phyloP scores from a whole-genome alignment of 208 protist genomes.

The Novymonas esmeraldas region DNA sequence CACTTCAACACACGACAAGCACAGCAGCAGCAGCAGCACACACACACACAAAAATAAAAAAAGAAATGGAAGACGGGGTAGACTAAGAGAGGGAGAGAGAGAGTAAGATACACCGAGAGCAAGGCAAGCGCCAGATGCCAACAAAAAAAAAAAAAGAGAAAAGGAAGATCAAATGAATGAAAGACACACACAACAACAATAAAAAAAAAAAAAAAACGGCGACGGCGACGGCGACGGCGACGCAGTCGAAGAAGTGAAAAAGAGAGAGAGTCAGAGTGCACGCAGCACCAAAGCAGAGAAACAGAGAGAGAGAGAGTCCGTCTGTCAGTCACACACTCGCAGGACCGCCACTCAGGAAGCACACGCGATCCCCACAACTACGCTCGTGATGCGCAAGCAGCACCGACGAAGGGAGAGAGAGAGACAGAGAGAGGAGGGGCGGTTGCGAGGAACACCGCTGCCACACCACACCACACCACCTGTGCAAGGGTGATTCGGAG shows the following conservation, averaged over 20 bases:
- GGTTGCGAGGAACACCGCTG: too few relatives aligned
- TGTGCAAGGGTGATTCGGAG: too few relatives aligned
- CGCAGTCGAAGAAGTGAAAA: background rate
- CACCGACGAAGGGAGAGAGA: background rate
- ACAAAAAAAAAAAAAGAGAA: conserved; percentile 5
- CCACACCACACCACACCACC: too few relatives aligned
- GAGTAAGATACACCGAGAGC: background rate
- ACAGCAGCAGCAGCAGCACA: too few relatives aligned
- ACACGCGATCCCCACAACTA: too few relatives aligned
- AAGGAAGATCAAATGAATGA: conserved; percentile 6
- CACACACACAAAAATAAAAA: too few relatives aligned
- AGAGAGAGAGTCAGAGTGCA: background rate
- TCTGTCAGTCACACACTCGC: too few relatives aligned
- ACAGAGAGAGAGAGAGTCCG: background rate
- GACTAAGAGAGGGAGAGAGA: too few relatives aligned
- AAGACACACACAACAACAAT: conserved; percentile 3
- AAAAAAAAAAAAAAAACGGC: background rate
- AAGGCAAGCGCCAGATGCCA: background rate
- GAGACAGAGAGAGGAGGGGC: background rate
- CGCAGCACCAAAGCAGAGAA: background rate
- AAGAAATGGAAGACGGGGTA: background rate
- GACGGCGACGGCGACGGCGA: background rate
- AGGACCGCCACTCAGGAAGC: too few relatives aligned
- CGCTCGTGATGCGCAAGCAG: too few relatives aligned
- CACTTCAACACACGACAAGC: background rate